Evolutionary conservation across 2,329 filamentous ascomycete species (phyloP).

Genomic region (Venturia oleaginea): DNA sequence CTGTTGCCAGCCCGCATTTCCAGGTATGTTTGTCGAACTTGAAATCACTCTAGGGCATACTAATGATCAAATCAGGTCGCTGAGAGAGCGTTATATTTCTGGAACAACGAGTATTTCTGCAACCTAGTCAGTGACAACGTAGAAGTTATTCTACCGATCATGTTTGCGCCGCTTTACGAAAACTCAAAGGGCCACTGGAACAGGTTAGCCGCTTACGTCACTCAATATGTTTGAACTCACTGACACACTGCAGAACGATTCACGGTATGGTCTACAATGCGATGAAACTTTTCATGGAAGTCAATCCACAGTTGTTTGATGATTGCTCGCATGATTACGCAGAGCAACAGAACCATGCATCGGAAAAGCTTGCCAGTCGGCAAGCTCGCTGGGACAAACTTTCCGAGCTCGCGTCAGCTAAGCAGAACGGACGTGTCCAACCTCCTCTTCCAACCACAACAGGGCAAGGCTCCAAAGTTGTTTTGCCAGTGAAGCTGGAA

Average conservation of each 20-base stretch:
- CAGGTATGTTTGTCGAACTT: constrained; percentile 45
- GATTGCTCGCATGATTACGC: constrained; percentile 98
- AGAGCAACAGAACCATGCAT: constrained; percentile 85
- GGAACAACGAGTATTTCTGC: constrained; percentile 99
- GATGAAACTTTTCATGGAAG: constrained; percentile 99
- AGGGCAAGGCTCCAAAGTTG: constrained; percentile 24
- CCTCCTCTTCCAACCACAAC: constrained; percentile 18
- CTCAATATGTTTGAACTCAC: constrained; percentile 17
- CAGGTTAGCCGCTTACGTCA: constrained; percentile 49
- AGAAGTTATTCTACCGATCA: constrained; percentile 94
- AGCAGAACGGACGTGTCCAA: constrained; percentile 41
- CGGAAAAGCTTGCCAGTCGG: constrained; percentile 71
- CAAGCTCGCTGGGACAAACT: constrained; percentile 86
- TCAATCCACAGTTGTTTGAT: constrained; percentile 95
- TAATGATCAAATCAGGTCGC: constrained; percentile 52
- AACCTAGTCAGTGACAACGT: constrained; percentile 98
- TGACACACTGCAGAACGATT: constrained; percentile 63
- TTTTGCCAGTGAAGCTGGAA: constrained; percentile 45
- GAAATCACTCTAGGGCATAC: neutral
- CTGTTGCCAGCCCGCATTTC: constrained; percentile 96
- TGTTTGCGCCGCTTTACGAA: constrained; percentile 97
- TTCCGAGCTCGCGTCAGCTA: constrained; percentile 66
- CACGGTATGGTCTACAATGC: constrained; percentile 99
- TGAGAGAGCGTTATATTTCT: constrained; percentile 95
- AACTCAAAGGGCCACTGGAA: constrained; percentile 99